These are phyloP conservation scores for Theobroma cacao DNA, from an alignment of 345 rosid genomes.

Conservation along the genomic window DNA sequence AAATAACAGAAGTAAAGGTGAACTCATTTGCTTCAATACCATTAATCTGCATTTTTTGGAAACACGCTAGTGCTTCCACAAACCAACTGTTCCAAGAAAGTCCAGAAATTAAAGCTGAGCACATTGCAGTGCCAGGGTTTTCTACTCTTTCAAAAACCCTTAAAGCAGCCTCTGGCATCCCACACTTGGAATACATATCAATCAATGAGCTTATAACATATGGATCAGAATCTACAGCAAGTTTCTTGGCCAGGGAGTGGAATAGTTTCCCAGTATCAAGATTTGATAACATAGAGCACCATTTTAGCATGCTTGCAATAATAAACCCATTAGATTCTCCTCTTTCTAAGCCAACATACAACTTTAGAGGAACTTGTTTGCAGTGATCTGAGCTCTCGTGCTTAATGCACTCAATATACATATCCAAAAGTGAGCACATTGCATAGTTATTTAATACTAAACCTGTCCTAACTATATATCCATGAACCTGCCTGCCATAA, in stretches of 20 bases:
- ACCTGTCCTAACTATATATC: constrained; percentile 20
- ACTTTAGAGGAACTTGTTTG: constrained; percentile 16
- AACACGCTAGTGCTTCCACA: constrained; percentile 17
- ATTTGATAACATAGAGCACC: constrained; percentile 27
- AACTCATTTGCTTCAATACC: constrained; percentile 26
- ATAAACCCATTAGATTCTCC: constrained; percentile 9
- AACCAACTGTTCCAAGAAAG: constrained; percentile 20
- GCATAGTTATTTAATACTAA: constrained; percentile 18
- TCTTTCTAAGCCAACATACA: constrained; percentile 20
- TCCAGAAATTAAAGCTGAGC: constrained; percentile 26
- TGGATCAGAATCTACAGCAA: constrained; percentile 20
- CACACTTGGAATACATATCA: constrained; percentile 32
- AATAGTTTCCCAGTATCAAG: constrained; percentile 20
- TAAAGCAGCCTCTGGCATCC: constrained; percentile 23
- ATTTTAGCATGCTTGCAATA: constrained; percentile 30
- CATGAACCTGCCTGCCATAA: constrained; percentile 30
- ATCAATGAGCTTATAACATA: constrained; percentile 22
- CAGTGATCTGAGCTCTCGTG: constrained; percentile 12
- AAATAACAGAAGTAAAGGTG: constrained; percentile 29
- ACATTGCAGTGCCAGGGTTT: constrained; percentile 14
- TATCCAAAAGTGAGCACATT: constrained; percentile 31
- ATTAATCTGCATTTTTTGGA: constrained; percentile 28
- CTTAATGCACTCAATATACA: constrained; percentile 22
- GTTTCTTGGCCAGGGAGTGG: constrained; percentile 24
- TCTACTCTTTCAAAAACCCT: constrained; percentile 18